Base-by-base conservation (phyloP, 176 grass and related monocot genomes). In the Phoenix dactylifera region DNA sequence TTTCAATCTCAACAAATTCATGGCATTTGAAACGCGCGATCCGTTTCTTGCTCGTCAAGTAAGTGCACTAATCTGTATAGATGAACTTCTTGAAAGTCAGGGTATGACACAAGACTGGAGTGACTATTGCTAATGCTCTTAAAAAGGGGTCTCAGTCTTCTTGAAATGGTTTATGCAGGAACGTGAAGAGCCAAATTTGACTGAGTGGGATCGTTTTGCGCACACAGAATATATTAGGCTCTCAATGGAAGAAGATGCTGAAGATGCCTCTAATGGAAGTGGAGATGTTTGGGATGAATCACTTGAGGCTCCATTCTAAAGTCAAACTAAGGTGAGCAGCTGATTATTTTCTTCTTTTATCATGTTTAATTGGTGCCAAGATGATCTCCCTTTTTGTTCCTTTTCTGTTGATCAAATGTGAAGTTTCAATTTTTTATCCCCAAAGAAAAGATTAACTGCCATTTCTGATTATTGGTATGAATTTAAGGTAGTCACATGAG, bases 281-380 rank as follows among this genome's bases (percentile, higher is more conserved):
- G 93, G 94, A 52, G 94, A 98, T 85, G 88, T 98, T 55, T 98
- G 94, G 94, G 94, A 98, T 57, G 88, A 98, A 76, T 98, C 88
- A 62, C 88, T 98, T 51, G 84, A 93, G 60, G 85, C 94, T 69
- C 94, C 94, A 52, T 89, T 98, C 64, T 98, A 79, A 98, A 78
- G 73, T 39, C 15, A 53, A 63, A 32, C 59, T 48, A 63, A 53
- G n/a, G 85, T 90, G 35, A 86, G 82, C 79, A 50, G 18, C 54
- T 76, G 19, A 44, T 15, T 75, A 16, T 30, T 14, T 72, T 18
- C 20, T 55, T 15, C 68, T 78, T 3, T 50, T 17, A 44, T 1
- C 2, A 69, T 58, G 19, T 64, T 72, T 44, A 12, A 44, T 12
- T 44, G 35, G 35, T 12, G 10, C 7, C 35, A 44, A 44, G 35